A percentile compares a stretch with the other conserved stretches of the same genome.
Conservation (phyloP, 78 protist genomes). For the Dictyostelium firmibasis region DNA sequence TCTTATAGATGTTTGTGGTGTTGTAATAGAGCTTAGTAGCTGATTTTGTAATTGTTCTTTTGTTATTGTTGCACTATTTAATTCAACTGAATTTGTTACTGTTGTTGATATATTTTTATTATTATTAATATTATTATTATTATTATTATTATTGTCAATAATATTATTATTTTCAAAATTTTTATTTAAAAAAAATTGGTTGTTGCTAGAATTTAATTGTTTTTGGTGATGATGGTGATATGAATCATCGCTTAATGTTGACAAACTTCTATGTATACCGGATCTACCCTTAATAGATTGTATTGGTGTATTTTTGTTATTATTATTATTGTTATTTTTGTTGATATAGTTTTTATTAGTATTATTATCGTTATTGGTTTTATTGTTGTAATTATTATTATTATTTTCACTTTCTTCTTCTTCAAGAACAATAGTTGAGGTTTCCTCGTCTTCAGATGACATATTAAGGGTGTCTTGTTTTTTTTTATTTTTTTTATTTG, state of each 20-base stretch:
- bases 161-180: background rate
- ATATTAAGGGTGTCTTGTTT: too few relatives aligned
- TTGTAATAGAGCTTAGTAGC: background rate
- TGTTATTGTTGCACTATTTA: background rate
- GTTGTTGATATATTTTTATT: background rate
- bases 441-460: background rate
- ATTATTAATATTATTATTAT: background rate
- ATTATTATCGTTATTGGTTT: too few relatives aligned
- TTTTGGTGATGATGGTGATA: constrained; percentile 18
- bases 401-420: background rate
- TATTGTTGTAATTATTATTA: background rate
- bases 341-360: background rate
- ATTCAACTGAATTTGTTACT: background rate
- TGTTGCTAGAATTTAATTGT: background rate
- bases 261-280: background rate
- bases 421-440: background rate
- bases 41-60: constrained; percentile 4
- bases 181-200: background rate
- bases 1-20: background rate
- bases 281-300: background rate
- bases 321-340: background rate
- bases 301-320: background rate
- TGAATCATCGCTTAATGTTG: constrained; percentile 9
- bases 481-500: background rate
- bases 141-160: background rate